Evolutionary conservation across 139 green algal species (phyloP).

Genomic region (Closterium sp.): DNA sequence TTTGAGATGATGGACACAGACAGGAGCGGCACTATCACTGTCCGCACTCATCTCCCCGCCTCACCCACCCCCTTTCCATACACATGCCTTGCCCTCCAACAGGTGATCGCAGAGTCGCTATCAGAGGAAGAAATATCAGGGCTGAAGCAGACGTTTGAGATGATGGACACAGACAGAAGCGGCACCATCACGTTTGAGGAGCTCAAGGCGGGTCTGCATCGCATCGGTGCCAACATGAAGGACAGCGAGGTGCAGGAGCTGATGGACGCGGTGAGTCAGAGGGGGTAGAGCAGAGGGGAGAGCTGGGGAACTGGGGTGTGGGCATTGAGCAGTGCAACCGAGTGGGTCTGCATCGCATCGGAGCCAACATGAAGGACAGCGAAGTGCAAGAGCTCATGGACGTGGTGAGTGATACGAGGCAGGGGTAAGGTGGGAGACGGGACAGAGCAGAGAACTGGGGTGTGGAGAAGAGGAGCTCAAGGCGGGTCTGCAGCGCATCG

Average conservation of each 20-base stretch:
- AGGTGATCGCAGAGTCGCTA: constrained; percentile 69
- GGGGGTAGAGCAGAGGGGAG: constrained; percentile 57
- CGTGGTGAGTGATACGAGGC: too few relatives aligned
- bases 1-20: constrained; percentile 68
- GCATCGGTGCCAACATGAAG: constrained; percentile 11
- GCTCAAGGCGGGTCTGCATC: constrained; percentile 57
- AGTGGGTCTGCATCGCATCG: constrained; percentile 53
- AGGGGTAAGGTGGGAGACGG: background rate
- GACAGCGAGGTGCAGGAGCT: constrained; percentile 10
- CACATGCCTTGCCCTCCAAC: background rate
- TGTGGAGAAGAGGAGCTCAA: background rate
- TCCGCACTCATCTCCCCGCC: constrained; percentile 42
- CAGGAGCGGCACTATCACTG: constrained; percentile 59
- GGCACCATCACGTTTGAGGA: constrained; percentile 67
- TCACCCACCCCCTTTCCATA: too few relatives aligned
- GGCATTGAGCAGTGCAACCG: too few relatives aligned
- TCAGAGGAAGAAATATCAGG: constrained; percentile 59
- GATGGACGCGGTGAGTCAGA: constrained; percentile 30
- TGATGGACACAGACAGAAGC: constrained; percentile 63
- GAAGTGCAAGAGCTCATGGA: constrained; percentile 25
- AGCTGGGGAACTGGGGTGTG: constrained; percentile 54
- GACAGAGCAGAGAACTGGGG: constrained; percentile 56
- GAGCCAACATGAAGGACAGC: background rate
- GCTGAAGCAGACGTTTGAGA: constrained; percentile 62
- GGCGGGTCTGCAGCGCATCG: constrained; percentile 53